Evolutionary conservation across 2,329 filamentous ascomycete species (phyloP), one percentile per base, ranked within the genome.

Genomic region (Phyllosticta capitalensis): DNA sequence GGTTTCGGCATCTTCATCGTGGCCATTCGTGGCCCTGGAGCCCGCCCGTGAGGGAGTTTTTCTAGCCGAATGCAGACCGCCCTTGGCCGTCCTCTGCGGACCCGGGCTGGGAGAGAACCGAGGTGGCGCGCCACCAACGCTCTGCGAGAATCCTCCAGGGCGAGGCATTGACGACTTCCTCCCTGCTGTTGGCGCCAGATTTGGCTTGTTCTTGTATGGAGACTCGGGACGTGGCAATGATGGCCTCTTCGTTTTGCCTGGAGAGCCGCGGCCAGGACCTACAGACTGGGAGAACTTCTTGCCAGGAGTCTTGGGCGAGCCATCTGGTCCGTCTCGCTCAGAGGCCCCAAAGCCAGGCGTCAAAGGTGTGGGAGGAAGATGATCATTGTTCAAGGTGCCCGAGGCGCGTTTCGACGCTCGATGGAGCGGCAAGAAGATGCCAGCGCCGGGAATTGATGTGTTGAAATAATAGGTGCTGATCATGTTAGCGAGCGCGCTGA

Each of bases 221-320:
- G 92, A 96, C 64, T 96, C 92, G 5, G 94, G 89, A 28, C 92
- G 87, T 56, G 89, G 84, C n/a, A 96, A 78, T 1, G 92, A 95
- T 9, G 86, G 85, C 61, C 91, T 84, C 52, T 84, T 75, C 65
- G 83, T 85, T 71, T 89, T 92, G 66, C 86, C 83, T 22, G 85
- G 72, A 26, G 86, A 84, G 68, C 87, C 82, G 24, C 71, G 75
- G 49, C 84, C 83, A 6, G 89, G 88, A 0, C 91, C 91, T 52
- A 95, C 79, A 0, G 92, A 95, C 73, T 95, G 89, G 70, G 90
- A 94, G 75, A 96, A 94, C 69, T 92, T 92, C 59, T 87, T 81
- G 55, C 89, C 66, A 0, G 81, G 81, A 0, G 86, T 86, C 84
- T 69, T 80, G 61, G 65, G 69, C 38, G 72, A 71, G 12, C 58